Conservation (phyloP, 495 filamentous ascomycete genomes). For the Xeromyces bisporus region DNA sequence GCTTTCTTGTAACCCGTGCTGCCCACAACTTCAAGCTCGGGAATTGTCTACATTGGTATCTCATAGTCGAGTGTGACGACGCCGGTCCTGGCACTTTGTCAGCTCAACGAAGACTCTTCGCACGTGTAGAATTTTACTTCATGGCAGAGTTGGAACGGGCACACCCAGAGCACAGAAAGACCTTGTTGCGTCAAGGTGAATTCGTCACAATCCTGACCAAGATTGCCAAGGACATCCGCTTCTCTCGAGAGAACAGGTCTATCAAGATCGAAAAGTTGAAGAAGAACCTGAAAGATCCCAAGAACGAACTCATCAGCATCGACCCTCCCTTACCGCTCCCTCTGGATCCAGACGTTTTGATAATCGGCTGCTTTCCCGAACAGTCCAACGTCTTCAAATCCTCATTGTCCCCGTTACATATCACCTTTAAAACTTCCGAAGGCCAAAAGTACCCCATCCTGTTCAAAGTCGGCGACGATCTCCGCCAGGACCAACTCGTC, state of each 20-base stretch:
- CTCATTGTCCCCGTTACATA: conserved; percentile 69
- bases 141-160: conserved; percentile 58
- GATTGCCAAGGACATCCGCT: conserved; percentile 78
- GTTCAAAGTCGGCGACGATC: conserved; percentile 94
- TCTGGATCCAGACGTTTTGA: conserved; percentile 63
- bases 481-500: conserved; percentile 93
- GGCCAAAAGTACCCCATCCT: conserved; percentile 73
- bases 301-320: conserved; percentile 67
- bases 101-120: conserved; percentile 67
- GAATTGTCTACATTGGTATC: conserved; percentile 94
- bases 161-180: conserved; percentile 50
- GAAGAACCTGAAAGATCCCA: conserved; percentile 67
- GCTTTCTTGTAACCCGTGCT: conserved; percentile 76
- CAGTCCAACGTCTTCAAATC: conserved; percentile 92
- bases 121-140: conserved; percentile 86
- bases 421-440: conserved; percentile 72
- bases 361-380: conserved; percentile 66
- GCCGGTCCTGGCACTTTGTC: conserved; percentile 49
- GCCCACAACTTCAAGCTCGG: conserved; percentile 74
- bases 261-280: conserved; percentile 72
- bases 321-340: conserved; percentile 81
- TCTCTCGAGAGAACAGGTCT: conserved; percentile 55
- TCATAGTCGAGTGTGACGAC: conserved; percentile 94
- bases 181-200: conserved; percentile 74
- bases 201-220: conserved; percentile 73